Evolutionary conservation across 2,329 filamentous ascomycete species (phyloP).

Genomic region (Colletotrichum sp.): DNA sequence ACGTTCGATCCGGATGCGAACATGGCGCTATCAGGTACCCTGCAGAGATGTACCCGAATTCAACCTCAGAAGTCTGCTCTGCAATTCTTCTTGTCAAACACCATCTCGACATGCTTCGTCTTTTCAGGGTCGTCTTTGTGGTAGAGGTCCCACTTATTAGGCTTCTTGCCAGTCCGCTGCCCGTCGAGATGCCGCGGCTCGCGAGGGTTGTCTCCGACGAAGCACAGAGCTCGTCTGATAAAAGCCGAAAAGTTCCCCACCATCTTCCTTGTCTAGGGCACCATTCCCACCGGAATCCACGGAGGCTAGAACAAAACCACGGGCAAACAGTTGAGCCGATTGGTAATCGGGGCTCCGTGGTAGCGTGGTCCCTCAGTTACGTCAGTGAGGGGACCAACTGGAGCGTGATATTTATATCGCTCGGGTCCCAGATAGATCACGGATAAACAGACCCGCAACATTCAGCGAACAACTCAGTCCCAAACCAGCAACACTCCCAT

Average conservation of each 20-base stretch:
- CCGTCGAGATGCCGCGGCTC: neutral
- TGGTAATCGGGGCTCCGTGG: conserved; percentile 1
- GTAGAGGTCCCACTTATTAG: neutral
- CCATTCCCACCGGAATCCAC: neutral
- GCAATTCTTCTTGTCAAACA: neutral
- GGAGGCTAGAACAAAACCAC: neutral
- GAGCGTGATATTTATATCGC: neutral
- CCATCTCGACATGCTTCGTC: neutral
- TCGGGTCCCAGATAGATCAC: neutral
- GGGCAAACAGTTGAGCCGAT: neutral
- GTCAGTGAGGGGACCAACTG: conserved; percentile 7
- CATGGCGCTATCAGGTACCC: neutral
- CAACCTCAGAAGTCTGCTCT: neutral
- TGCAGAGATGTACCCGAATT: neutral
- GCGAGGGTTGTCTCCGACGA: neutral
- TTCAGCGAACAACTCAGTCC: neutral
- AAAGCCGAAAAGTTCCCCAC: neutral
- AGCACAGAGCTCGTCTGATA: neutral
- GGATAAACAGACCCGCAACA: neutral
- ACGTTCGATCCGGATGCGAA: neutral
- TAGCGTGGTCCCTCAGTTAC: neutral
- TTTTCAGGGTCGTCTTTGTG: neutral
- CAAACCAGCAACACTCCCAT: neutral
- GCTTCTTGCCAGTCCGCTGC: neutral
- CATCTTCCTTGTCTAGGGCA: neutral